Percentiles rank a stretch among this genome's conserved stretches.
These are phyloP conservation scores for Camellia granthamiana DNA, from an alignment of 148 eudicot species.

Conservation along the genomic window DNA sequence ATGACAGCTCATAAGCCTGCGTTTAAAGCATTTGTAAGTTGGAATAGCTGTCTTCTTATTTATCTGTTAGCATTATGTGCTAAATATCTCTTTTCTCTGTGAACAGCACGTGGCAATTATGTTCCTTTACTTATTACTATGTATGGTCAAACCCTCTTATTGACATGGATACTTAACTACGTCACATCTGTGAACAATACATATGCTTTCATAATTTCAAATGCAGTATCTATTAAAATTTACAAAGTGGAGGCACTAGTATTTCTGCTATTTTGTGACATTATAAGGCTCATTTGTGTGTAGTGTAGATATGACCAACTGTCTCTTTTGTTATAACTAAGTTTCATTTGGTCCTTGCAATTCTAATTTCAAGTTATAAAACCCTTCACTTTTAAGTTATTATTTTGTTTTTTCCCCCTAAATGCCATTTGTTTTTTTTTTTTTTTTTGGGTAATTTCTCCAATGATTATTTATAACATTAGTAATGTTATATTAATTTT, in stretches of 20 bases:
- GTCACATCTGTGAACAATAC: background rate
- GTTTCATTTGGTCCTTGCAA: no score
- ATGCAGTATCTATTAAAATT: background rate
- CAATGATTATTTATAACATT: no score
- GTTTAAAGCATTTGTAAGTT: constrained; percentile 97
- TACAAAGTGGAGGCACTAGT: background rate
- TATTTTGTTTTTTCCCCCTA: no score
- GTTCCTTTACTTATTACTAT: background rate
- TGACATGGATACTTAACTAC: background rate
- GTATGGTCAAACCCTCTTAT: background rate
- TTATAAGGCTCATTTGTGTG: background rate
- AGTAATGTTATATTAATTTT: no score
- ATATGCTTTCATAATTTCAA: background rate
- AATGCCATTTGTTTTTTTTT: no score
- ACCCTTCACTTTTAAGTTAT: no score
- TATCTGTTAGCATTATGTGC: background rate
- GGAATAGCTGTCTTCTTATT: background rate
- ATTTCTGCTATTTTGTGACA: background rate
- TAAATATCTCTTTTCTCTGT: background rate
- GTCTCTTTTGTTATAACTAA: no score
- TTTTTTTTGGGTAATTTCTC: no score
- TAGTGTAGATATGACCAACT: no score
- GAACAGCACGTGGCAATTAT: background rate
- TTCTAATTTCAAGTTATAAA: no score
- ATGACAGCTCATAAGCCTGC: constrained; percentile 89